These are phyloP conservation scores for Penicillium soppii DNA, from an alignment of 495 filamentous ascomycete species.

Conservation along the genomic window DNA sequence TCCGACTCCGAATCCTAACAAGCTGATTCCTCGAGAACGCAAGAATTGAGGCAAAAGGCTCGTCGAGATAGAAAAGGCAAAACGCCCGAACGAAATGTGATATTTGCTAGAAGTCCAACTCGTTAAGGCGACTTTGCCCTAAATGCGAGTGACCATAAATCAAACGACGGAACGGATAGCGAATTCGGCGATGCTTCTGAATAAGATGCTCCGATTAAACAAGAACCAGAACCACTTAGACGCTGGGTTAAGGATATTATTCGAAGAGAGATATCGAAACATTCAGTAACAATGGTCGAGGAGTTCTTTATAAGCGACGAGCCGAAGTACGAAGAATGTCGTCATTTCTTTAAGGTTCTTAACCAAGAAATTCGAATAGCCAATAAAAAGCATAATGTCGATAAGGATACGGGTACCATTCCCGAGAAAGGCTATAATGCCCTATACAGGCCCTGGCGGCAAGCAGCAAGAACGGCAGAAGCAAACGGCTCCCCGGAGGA, in stretches of 20 bases:
- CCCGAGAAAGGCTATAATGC: neutral
- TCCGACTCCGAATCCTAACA: neutral
- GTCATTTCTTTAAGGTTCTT: neutral
- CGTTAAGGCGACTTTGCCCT: neutral
- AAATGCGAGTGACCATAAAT: neutral
- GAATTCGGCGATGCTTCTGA: neutral
- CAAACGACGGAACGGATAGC: neutral
- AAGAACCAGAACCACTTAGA: neutral
- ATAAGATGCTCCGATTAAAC: neutral
- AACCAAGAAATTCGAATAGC: neutral
- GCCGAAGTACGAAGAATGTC: neutral
- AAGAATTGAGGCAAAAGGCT: neutral
- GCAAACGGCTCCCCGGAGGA: neutral
- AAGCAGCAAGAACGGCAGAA: neutral
- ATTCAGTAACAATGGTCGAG: neutral
- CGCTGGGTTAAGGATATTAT: constrained; percentile 6
- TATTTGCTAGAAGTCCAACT: constrained; percentile 1
- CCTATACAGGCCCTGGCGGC: neutral
- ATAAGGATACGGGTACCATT: neutral
- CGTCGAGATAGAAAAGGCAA: neutral
- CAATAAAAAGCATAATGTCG: neutral
- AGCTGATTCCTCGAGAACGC: neutral
- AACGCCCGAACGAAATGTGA: neutral
- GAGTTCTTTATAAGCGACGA: neutral
- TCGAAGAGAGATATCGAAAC: neutral